Evolutionary conservation across 495 filamentous ascomycete species (phyloP).

Genomic region (Penicillium lagena): DNA sequence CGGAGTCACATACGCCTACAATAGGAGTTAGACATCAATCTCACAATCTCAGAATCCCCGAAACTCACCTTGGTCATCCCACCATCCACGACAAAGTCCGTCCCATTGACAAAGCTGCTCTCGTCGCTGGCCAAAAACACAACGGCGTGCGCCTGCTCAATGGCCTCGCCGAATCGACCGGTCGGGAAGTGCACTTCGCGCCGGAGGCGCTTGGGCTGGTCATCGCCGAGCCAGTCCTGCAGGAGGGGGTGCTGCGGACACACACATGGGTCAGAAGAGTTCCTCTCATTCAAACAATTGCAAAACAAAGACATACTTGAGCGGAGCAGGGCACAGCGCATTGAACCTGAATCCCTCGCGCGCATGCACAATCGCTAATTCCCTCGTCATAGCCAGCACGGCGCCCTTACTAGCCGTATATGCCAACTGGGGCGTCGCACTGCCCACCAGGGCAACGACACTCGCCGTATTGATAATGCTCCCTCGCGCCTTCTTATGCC

Average conservation of each 20-base stretch:
- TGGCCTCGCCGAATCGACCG: slow-evolving; percentile 91
- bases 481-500: slow-evolving; percentile 66
- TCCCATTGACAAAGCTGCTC: slow-evolving; percentile 85
- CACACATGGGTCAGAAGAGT: too few species aligned
- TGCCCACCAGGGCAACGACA: slow-evolving; percentile 86
- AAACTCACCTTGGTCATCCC: slow-evolving; percentile 74
- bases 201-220: slow-evolving; percentile 71
- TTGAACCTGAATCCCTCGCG: slow-evolving; percentile 86
- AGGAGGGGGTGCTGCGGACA: slow-evolving; percentile 59
- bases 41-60: background rate
- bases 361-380: slow-evolving; percentile 78
- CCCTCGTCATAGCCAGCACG: slow-evolving; percentile 78
- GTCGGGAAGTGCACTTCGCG: slow-evolving; percentile 93
- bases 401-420: slow-evolving; percentile 96
- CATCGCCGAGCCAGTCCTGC: slow-evolving; percentile 92
- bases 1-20: slow-evolving; percentile 85
- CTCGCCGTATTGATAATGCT: slow-evolving; percentile 94
- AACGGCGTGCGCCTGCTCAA: slow-evolving; percentile 93
- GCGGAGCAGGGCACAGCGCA: slow-evolving; percentile 80
- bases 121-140: slow-evolving; percentile 93
- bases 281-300: too few species aligned
- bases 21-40: slow-evolving; percentile 5
- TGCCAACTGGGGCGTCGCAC: slow-evolving; percentile 89
- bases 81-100: slow-evolving; percentile 94
- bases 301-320: slow-evolving; percentile 52